A percentile compares a stretch with the other conserved stretches of the same genome.
These are phyloP conservation scores for Pythium aristosporum DNA, from an alignment of 352 stramenopile genomes.

Conservation along the genomic window DNA sequence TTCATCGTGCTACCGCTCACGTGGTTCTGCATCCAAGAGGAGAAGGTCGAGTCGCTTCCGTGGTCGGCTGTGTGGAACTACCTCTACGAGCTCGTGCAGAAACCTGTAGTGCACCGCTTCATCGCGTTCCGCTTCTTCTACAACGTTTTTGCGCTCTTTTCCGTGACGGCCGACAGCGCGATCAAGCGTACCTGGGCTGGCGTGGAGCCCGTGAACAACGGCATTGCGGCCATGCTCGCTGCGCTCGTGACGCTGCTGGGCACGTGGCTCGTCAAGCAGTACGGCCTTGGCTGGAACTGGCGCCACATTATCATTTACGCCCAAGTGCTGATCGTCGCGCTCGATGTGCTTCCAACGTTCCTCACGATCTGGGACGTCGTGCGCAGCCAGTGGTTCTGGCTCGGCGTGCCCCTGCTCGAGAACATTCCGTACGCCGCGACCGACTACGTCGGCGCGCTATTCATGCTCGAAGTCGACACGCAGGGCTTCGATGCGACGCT, in stretches of 20 bases:
- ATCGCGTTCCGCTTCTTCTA: constrained; percentile 33
- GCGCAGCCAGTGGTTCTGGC: constrained; percentile 69
- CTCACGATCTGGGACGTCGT: constrained; percentile 70
- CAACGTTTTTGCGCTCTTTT: constrained; percentile 42
- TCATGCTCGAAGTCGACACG: constrained; percentile 53
- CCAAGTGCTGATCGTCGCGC: constrained; percentile 42
- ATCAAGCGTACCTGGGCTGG: constrained; percentile 56
- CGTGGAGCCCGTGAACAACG: constrained; percentile 59
- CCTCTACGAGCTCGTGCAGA: constrained; percentile 56
- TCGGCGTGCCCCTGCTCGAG: constrained; percentile 53
- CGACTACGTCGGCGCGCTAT: constrained; percentile 45
- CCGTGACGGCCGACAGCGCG: constrained; percentile 41
- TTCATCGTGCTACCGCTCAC: constrained; percentile 36
- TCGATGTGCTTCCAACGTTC: constrained; percentile 50
- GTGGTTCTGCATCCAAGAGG: constrained; percentile 58
- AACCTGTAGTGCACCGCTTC: constrained; percentile 36
- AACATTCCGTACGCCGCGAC: constrained; percentile 47
- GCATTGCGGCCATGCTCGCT: constrained; percentile 45
- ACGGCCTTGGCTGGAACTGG: constrained; percentile 61
- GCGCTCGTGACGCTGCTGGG: constrained; percentile 39
- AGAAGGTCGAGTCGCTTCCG: constrained; percentile 22
- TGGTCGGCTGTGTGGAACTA: constrained; percentile 25
- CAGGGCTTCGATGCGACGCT: constrained; percentile 49
- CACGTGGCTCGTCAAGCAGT: constrained; percentile 43
- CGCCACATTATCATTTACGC: constrained; percentile 38